Conservation (phyloP, 2,329 filamentous ascomycete genomes). For the Chrysoporthe cubensis region DNA sequence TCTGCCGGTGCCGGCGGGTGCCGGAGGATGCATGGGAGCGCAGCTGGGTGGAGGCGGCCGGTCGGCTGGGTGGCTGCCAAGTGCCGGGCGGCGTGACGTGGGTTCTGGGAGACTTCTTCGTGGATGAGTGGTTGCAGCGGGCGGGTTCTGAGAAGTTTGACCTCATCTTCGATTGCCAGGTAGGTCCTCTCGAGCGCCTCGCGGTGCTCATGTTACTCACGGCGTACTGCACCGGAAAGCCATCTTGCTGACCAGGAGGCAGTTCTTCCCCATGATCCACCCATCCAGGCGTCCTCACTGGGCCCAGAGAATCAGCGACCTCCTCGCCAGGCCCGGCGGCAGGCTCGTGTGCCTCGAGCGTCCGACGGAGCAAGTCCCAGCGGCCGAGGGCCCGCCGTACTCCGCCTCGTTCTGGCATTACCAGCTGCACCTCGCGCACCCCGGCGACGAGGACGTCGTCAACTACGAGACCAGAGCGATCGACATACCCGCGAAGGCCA, state of each 20-base stretch:
- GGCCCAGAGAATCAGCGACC: constrained; percentile 55
- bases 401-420: constrained; percentile 72
- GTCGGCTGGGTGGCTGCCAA: constrained; percentile 30
- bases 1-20: background rate
- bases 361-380: constrained; percentile 71
- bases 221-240: background rate
- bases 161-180: constrained; percentile 67
- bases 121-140: constrained; percentile 57
- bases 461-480: constrained; percentile 48
- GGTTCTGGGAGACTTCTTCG: constrained; percentile 70
- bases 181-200: constrained; percentile 38
- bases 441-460: constrained; percentile 70
- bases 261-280: constrained; percentile 69
- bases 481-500: constrained; percentile 34
- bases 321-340: constrained; percentile 52
- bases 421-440: constrained; percentile 69
- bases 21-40: background rate
- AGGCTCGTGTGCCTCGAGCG: constrained; percentile 73
- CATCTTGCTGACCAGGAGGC: background rate
- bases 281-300: constrained; percentile 55
- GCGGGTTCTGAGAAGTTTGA: constrained; percentile 61
- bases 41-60: background rate
- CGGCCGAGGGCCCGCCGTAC: constrained; percentile 72
- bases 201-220: background rate
- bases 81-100: constrained; percentile 56